Percentiles rank a stretch among this genome's conserved stretches.
Evolutionary conservation across 495 filamentous ascomycete species (phyloP).

Genomic region (Aspergillus affinis): DNA sequence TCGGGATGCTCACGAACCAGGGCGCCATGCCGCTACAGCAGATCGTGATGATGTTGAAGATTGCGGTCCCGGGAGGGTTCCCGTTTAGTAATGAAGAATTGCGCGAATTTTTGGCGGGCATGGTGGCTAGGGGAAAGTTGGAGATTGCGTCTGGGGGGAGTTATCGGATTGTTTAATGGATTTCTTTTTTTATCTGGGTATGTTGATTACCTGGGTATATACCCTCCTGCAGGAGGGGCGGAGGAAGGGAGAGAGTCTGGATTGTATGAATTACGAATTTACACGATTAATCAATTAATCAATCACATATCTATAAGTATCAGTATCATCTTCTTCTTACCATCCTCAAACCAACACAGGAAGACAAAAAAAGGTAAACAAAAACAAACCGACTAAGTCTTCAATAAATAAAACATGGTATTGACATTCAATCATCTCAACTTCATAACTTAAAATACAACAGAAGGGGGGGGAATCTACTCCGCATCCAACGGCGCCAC

Average conservation of each 20-base stretch:
- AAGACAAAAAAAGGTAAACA: no score
- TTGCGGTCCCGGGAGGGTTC: constrained; percentile 84
- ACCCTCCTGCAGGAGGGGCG: no score
- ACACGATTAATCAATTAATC: constrained; percentile 1
- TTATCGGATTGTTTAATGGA: constrained; percentile 55
- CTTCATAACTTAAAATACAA: constrained; percentile 4
- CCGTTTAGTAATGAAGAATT: constrained; percentile 76
- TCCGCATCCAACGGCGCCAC: constrained; percentile 70
- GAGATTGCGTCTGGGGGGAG: constrained; percentile 69
- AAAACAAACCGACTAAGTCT: no score
- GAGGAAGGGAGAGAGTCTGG: no score
- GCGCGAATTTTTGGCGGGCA: constrained; percentile 70
- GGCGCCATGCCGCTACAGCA: constrained; percentile 75
- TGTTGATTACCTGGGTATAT: no score
- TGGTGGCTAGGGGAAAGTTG: constrained; percentile 68
- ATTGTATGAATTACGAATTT: constrained; percentile 11
- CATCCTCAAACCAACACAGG: no score
- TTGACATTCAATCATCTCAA: constrained; percentile 5
- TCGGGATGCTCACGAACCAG: constrained; percentile 92
- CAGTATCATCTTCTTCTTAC: no score
- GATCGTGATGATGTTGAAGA: constrained; percentile 91
- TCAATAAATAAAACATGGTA: constrained; percentile 6
- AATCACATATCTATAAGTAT: no score
- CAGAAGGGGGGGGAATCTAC: constrained; percentile 32
- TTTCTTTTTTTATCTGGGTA: no score